Evolutionary conservation across 305 asterid species (phyloP).

Genomic region (Fraxinus xanthoxyloides): DNA sequence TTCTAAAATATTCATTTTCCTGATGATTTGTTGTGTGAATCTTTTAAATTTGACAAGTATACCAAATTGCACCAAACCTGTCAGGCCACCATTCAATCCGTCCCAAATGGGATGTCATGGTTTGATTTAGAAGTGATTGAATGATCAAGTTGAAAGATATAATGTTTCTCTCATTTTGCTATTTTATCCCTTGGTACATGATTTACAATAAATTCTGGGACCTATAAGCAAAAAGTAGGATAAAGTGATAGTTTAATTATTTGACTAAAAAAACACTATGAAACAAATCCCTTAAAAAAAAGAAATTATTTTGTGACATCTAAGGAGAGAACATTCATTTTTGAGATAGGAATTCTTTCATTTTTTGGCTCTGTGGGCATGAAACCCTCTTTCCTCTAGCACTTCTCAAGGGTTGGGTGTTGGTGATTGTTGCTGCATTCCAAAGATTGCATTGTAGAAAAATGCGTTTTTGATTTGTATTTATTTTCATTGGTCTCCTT

Average conservation of each 20-base stretch:
- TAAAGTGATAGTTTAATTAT: not conserved
- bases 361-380: not conserved
- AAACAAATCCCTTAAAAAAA: not conserved
- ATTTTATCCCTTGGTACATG: not conserved
- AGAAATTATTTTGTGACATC: not conserved
- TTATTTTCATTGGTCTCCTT: not conserved
- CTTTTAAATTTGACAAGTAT: not conserved
- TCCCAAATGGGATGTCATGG: not conserved
- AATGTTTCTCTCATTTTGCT: not conserved
- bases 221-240: not conserved
- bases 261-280: not conserved
- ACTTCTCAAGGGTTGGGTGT: not conserved
- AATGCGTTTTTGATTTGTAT: not conserved
- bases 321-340: not conserved
- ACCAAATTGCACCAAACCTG: not conserved
- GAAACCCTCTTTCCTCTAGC: not conserved
- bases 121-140: not conserved
- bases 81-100: not conserved
- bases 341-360: not conserved
- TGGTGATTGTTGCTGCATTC: not conserved
- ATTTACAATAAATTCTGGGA: not conserved
- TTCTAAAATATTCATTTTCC: not conserved
- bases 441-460: not conserved
- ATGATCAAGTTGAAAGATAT: not conserved
- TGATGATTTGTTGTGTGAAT: not conserved